phyloP scores from a whole-genome alignment of 2,329 filamentous ascomycete genomes.

The Diaporthe sp. region DNA sequence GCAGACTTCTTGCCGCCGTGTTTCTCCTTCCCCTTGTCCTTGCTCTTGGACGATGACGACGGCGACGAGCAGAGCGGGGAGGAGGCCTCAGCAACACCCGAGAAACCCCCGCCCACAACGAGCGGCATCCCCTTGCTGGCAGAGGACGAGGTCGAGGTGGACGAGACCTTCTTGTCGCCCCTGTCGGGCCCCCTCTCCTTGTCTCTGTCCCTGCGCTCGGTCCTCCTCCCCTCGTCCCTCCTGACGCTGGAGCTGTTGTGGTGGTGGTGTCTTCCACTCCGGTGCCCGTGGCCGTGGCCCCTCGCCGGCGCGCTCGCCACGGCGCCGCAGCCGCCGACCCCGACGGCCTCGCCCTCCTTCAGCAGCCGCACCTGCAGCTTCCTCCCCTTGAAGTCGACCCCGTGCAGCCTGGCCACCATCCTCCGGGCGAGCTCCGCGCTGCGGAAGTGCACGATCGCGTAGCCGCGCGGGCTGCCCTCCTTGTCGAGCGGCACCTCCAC shows the following conservation, averaged over 20 bases:
- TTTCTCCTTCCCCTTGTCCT: constrained; percentile 34
- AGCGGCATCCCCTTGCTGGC: constrained; percentile 22
- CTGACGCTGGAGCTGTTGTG: constrained; percentile 18
- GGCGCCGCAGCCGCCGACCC: not conserved
- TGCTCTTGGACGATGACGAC: constrained; percentile 11
- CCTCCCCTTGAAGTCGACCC: constrained; percentile 36
- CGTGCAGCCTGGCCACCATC: constrained; percentile 34
- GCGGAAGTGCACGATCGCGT: constrained; percentile 34
- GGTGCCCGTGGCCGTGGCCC: constrained; percentile 1
- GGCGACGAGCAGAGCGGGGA: constrained; percentile 12
- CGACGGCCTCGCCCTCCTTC: constrained; percentile 38
- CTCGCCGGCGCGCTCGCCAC: not conserved
- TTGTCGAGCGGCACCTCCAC: constrained; percentile 33
- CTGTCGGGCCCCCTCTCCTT: constrained; percentile 20
- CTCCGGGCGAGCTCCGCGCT: constrained; percentile 34
- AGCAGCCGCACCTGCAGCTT: constrained; percentile 37
- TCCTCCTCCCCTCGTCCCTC: constrained; percentile 30
- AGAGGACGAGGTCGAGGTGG: constrained; percentile 7
- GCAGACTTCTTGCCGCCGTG: constrained; percentile 33
- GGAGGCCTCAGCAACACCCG: constrained; percentile 9
- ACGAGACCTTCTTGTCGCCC: constrained; percentile 26
- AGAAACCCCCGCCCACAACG: constrained; percentile 26
- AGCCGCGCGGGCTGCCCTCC: constrained; percentile 35
- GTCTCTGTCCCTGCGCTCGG: constrained; percentile 34
- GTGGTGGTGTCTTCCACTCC: constrained; percentile 24